Evolutionary conservation across 2,329 filamentous ascomycete species (phyloP).

Genomic region (Parasarocladium wereldwijsianum): DNA sequence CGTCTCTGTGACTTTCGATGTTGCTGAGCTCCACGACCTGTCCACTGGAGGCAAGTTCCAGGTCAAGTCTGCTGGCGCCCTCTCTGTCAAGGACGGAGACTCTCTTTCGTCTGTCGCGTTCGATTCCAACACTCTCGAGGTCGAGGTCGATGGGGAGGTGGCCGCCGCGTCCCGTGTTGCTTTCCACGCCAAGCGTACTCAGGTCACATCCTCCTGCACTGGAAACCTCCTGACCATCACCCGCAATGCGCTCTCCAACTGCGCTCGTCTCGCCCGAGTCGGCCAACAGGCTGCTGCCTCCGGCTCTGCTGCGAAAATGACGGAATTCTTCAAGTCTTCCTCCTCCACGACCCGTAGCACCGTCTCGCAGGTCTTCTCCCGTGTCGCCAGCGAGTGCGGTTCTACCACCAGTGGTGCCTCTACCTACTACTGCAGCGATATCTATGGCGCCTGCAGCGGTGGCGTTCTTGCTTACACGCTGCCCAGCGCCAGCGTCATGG

Average conservation of each 20-base stretch:
- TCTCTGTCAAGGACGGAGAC: slow-evolving; percentile 33
- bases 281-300: slow-evolving; percentile 20
- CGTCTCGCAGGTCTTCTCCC: slow-evolving; percentile 35
- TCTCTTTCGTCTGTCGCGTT: slow-evolving; percentile 36
- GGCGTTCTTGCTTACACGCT: slow-evolving; percentile 47
- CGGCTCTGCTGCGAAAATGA: slow-evolving; percentile 33
- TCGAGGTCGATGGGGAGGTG: slow-evolving; percentile 35
- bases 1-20: slow-evolving; percentile 32
- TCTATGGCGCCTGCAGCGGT: slow-evolving; percentile 32
- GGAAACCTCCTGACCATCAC: slow-evolving; percentile 25
- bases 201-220: slow-evolving; percentile 34
- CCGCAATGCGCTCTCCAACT: slow-evolving; percentile 30
- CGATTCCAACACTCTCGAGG: slow-evolving; percentile 38
- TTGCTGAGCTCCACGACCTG: slow-evolving; percentile 34
- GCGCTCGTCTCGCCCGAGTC: slow-evolving; percentile 30
- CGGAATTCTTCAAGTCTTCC: slow-evolving; percentile 51
- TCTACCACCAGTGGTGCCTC: slow-evolving; percentile 32
- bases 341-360: slow-evolving; percentile 24
- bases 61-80: slow-evolving; percentile 34
- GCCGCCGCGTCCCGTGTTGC: slow-evolving; percentile 32
- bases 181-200: slow-evolving; percentile 31
- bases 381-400: slow-evolving; percentile 40
- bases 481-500: slow-evolving; percentile 36
- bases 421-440: slow-evolving; percentile 43
- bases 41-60: slow-evolving; percentile 32